Evolutionary conservation across 805 yeast species (phyloP).

Genomic region (Ogataea pini): DNA sequence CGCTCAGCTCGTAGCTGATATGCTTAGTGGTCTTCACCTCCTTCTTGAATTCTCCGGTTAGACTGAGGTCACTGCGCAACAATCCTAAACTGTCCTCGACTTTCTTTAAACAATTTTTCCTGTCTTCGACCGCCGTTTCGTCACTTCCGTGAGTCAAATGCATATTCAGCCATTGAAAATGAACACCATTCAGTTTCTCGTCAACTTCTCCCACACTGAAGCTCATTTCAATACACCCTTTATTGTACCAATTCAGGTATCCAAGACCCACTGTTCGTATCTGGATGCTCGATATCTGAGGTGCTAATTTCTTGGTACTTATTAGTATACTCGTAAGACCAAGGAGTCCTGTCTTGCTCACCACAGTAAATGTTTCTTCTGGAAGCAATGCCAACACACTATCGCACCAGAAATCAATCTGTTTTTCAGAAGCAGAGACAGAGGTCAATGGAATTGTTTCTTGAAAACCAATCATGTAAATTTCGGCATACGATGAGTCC

Average conservation of each 20-base stretch:
- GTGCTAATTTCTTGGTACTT: slow-evolving; percentile 33
- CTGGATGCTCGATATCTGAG: slow-evolving; percentile 42
- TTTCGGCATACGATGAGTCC: slow-evolving; percentile 27
- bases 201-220: slow-evolving; percentile 43
- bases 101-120: slow-evolving; percentile 20
- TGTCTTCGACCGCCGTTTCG: slow-evolving; percentile 12
- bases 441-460: slow-evolving; percentile 53
- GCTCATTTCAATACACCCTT: slow-evolving; percentile 54
- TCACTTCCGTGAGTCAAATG: slow-evolving; percentile 55
- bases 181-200: slow-evolving; percentile 34
- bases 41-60: slow-evolving; percentile 3
- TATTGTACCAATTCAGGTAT: slow-evolving; percentile 60
- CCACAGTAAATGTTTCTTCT: slow-evolving; percentile 34
- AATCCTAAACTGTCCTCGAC: slow-evolving; percentile 19
- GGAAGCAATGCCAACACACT: slow-evolving; percentile 27
- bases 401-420: slow-evolving; percentile 38
- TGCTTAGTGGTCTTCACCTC: background rate
- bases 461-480: slow-evolving; percentile 48
- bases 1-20: slow-evolving; percentile 14
- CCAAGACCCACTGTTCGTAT: slow-evolving; percentile 56
- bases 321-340: slow-evolving; percentile 53
- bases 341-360: slow-evolving; percentile 49
- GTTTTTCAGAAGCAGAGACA: slow-evolving; percentile 37
- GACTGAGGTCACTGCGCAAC: slow-evolving; percentile 19
- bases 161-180: slow-evolving; percentile 45